phyloP scores from a whole-genome alignment of 306 rosid species.

The Psophocarpus tetragonolobus region DNA sequence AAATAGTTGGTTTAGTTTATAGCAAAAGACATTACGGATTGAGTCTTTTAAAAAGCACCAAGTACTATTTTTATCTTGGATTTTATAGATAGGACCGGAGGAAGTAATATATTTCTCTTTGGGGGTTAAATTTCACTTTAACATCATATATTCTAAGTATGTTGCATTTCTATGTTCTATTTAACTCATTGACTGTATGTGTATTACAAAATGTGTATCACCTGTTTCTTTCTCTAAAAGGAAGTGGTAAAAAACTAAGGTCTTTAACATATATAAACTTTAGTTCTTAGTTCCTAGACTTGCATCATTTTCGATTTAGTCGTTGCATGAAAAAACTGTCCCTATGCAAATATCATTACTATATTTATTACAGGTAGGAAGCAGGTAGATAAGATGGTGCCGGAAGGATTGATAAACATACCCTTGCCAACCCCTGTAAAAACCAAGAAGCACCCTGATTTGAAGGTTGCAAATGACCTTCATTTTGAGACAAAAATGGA shows the following conservation, averaged over 20 bases:
- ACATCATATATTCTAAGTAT: not conserved
- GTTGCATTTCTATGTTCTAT: not conserved
- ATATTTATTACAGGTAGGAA: constrained; percentile 53
- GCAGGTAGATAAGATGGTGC: constrained; percentile 44
- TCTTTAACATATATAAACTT: not conserved
- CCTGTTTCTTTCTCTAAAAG: not conserved
- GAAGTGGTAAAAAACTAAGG: not conserved
- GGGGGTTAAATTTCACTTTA: not conserved
- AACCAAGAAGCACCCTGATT: constrained; percentile 40
- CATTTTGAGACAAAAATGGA: constrained; percentile 46
- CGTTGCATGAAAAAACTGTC: not conserved
- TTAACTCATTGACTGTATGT: not conserved
- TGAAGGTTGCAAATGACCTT: constrained; percentile 46
- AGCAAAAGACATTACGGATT: too few relatives aligned
- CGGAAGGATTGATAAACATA: constrained; percentile 44
- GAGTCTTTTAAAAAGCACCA: too few relatives aligned
- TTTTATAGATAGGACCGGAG: too few relatives aligned
- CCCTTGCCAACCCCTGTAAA: constrained; percentile 37
- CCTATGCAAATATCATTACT: not conserved
- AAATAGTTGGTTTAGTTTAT: too few relatives aligned
- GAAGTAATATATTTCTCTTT: not conserved
- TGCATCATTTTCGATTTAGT: not conserved
- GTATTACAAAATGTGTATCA: not conserved
- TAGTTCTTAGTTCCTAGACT: not conserved
- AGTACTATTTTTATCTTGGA: too few relatives aligned